Evolutionary conservation across 2,329 filamentous ascomycete genomes (phyloP).

Genomic region (Plenodomus biglobosus): DNA sequence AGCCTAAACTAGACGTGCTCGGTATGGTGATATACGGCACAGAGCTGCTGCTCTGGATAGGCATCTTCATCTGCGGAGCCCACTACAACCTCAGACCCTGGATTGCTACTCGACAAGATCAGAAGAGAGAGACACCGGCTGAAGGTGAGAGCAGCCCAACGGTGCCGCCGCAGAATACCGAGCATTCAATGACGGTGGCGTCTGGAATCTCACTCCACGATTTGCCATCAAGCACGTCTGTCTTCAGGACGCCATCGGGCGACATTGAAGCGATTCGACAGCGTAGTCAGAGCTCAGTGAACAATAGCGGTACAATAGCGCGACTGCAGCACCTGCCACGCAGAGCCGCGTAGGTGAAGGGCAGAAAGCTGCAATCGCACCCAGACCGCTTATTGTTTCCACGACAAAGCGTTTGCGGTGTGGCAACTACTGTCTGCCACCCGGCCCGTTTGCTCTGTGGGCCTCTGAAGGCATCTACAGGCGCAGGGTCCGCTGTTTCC

Average conservation of each 20-base stretch:
- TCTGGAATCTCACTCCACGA: slow-evolving; percentile 49
- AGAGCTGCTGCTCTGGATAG: slow-evolving; percentile 67
- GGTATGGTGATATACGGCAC: slow-evolving; percentile 68
- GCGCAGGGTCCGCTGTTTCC: background rate
- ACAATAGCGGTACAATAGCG: background rate
- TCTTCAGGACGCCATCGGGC: slow-evolving; percentile 60
- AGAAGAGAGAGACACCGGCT: slow-evolving; percentile 9
- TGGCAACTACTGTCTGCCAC: background rate
- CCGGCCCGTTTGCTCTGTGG: background rate
- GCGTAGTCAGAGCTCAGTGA: slow-evolving; percentile 14
- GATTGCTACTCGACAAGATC: slow-evolving; percentile 46
- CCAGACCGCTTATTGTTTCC: background rate
- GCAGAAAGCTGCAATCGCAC: background rate
- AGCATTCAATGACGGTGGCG: slow-evolving; percentile 1
- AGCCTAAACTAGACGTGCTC: slow-evolving; percentile 59
- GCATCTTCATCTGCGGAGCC: slow-evolving; percentile 65
- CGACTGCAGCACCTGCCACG: slow-evolving; percentile 4
- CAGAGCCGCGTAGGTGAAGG: slow-evolving; percentile 9
- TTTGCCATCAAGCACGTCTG: slow-evolving; percentile 62
- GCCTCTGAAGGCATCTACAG: background rate
- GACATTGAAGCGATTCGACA: slow-evolving; percentile 36
- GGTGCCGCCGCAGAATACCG: background rate
- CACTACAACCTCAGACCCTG: slow-evolving; percentile 66
- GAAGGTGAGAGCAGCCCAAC: background rate
- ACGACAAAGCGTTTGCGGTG: background rate